phyloP scores from a whole-genome alignment of 2,329 filamentous ascomycete genomes.

The Monilinia fructigena region DNA sequence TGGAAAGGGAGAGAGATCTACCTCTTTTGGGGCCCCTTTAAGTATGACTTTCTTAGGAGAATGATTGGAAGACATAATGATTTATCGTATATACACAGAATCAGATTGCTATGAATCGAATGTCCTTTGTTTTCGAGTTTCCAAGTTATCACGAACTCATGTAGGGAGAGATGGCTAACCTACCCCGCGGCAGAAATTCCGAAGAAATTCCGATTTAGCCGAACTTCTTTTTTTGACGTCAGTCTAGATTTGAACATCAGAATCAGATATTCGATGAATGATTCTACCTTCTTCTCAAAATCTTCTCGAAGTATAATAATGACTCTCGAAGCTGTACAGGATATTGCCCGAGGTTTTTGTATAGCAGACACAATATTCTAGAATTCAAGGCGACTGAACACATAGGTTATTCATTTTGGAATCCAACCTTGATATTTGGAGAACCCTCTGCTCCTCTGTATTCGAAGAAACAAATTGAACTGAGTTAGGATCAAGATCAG shows the following conservation, averaged over 20 bases:
- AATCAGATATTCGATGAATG: background rate
- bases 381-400: too few species aligned
- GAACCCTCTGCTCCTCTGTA: too few species aligned
- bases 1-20: background rate
- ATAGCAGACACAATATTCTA: too few species aligned
- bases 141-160: background rate
- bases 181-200: background rate
- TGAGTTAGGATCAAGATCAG: too few species aligned
- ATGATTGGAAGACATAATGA: background rate
- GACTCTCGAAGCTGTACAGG: too few species aligned
- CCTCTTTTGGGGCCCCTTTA: background rate
- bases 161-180: background rate
- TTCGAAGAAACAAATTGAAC: too few species aligned
- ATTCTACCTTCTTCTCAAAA: too few species aligned
- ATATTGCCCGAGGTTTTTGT: too few species aligned
- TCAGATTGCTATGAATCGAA: too few species aligned
- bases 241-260: background rate
- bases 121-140: background rate
- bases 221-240: constrained; percentile 1
- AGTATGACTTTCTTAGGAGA: constrained; percentile 2
- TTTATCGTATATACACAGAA: background rate
- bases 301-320: too few species aligned
- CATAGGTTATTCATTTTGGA: too few species aligned
- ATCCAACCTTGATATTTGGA: too few species aligned
- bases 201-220: constrained; percentile 3